Base-by-base conservation (phyloP, 192 early-diverging fungal species). In the Podila verticillata region DNA sequence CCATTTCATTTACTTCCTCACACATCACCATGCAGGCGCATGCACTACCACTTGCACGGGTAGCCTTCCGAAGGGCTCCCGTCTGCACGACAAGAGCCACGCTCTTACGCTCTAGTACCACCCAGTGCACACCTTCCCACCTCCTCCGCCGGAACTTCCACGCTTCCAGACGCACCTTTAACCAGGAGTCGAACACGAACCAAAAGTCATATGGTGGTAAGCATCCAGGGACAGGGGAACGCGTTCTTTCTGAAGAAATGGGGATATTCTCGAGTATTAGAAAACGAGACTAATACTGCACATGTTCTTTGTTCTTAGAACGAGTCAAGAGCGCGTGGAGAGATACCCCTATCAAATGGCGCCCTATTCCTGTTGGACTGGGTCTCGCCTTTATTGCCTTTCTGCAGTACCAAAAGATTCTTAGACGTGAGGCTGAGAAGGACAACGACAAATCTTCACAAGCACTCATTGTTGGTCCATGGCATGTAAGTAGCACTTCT, bases 401-500 rank as follows among this genome's bases (percentile, higher is more conserved):
- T 58, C 83, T 93, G 54, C 94, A 96, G 35, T 88, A 67, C 82
- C 81, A 75, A 84, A 87, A 77, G 84, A 89, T 66, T 73, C 82
- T 57, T 67, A 48, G 26, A 72, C 85, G 56, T 62, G 87, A 83
- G 65, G 68, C 63, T 17, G 73, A 83, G 35, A 74, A 51, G 28
- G 69, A 65, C n/a, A 78, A 66, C 13, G 75, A 71, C 7, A 19
- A 82, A 9, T 61, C 74, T 8, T 83, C 82, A 22, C 79, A 88
- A 36, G 87, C 92, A 32, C 75, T 83, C 29, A 85, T 93, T 5
- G 86, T 86, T 66, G 97, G 96, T 0, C 95, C 97, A 20, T 97
- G 95, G 95, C 93, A 96, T 66, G 65, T 72, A 66, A 22, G 68
- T 67, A 3, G 3, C 22, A 26, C 5, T 66, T 69, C 12, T 54